These are phyloP conservation scores for Alternaria rosae DNA, from an alignment of 2,329 filamentous ascomycete genomes.

Conservation along the genomic window DNA sequence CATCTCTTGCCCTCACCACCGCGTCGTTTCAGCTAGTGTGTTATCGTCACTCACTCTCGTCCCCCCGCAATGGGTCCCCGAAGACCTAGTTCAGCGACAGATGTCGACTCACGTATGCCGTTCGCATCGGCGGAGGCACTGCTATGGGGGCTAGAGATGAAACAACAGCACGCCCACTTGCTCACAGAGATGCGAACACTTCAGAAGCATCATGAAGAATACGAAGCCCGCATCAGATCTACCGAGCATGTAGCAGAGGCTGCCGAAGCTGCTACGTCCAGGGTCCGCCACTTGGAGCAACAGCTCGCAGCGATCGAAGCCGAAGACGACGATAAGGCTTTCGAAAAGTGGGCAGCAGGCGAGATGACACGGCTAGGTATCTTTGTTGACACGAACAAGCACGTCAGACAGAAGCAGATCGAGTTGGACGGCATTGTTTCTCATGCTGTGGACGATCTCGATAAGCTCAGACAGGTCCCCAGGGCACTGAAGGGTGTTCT, in stretches of 20 bases:
- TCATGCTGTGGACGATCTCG: constrained; percentile 17
- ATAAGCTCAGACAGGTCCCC: constrained; percentile 6
- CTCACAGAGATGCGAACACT: constrained; percentile 46
- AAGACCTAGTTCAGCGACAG: constrained; percentile 16
- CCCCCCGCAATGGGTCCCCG: constrained; percentile 9
- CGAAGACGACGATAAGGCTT: constrained; percentile 28
- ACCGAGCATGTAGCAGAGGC: constrained; percentile 28
- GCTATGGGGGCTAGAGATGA: constrained; percentile 53
- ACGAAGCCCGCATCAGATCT: constrained; percentile 28
- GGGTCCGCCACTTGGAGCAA: constrained; percentile 24
- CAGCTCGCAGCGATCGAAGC: constrained; percentile 34
- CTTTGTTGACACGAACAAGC: constrained; percentile 25
- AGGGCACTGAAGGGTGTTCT: constrained; percentile 6
- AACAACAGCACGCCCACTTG: constrained; percentile 47
- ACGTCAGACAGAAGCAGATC: constrained; percentile 25
- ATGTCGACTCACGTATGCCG: constrained; percentile 20
- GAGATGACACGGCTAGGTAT: constrained; percentile 21
- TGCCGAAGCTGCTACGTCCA: constrained; percentile 21
- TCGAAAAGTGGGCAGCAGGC: constrained; percentile 27
- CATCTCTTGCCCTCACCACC: neutral
- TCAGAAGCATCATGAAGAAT: constrained; percentile 33
- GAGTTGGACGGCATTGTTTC: constrained; percentile 21
- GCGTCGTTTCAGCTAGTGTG: neutral
- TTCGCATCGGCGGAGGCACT: constrained; percentile 37
- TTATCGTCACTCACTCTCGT: neutral